These are phyloP conservation scores for Pseudevernia furfuracea DNA, from an alignment of 495 filamentous ascomycete species.

Conservation along the genomic window DNA sequence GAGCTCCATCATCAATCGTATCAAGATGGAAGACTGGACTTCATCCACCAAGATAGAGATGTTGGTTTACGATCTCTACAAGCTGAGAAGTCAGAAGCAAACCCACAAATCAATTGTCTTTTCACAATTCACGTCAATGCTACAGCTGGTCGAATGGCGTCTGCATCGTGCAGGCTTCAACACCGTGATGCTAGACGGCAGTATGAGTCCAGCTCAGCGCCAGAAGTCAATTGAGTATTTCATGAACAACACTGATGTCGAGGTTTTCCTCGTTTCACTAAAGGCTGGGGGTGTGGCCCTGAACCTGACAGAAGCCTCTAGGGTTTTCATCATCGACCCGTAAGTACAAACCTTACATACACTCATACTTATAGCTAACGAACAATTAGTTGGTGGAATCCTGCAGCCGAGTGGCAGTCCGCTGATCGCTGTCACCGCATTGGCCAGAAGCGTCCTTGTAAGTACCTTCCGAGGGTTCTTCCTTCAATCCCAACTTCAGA, in stretches of 20 bases:
- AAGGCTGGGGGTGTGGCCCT: conserved; percentile 94
- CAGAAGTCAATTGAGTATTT: conserved; percentile 89
- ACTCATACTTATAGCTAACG: conserved; percentile 7
- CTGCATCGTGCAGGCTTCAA: conserved; percentile 90
- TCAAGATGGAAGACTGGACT: conserved; percentile 95
- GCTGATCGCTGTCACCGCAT: conserved; percentile 97
- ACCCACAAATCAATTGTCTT: conserved; percentile 83
- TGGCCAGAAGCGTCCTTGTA: conserved; percentile 80
- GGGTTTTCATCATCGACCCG: conserved; percentile 93
- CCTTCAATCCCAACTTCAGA: not conserved
- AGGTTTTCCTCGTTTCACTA: conserved; percentile 88
- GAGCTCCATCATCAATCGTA: conserved; percentile 91
- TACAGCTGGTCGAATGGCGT: conserved; percentile 86
- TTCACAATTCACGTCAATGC: conserved; percentile 65
- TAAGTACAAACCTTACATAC: conserved; percentile 41
- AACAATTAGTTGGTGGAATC: conserved; percentile 78
- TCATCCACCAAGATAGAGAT: conserved; percentile 97
- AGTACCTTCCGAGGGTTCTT: not conserved
- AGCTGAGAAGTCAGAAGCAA: conserved; percentile 77
- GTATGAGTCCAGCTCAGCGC: conserved; percentile 87
- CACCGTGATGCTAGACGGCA: conserved; percentile 93
- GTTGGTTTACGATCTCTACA: conserved; percentile 85
- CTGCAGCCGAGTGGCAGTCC: conserved; percentile 93
- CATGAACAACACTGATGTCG: conserved; percentile 86
- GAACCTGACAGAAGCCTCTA: conserved; percentile 87